Conservation (phyloP, 140 eudicot species). For the Stevia rebaudiana region DNA sequence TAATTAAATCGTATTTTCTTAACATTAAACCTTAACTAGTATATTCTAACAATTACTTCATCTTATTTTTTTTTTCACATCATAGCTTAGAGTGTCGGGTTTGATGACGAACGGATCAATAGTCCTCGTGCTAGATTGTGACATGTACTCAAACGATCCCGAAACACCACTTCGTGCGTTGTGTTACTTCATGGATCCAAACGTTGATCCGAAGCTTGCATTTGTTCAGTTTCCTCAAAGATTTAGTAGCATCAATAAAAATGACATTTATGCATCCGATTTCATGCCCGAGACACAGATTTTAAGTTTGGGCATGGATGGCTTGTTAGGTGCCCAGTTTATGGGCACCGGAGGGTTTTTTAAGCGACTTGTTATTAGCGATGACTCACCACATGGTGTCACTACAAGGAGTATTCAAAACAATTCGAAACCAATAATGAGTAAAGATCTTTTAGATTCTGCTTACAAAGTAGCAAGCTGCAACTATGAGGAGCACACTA, state of each 20-base stretch:
- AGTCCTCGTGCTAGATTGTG: conserved; percentile 56
- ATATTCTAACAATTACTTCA: no score
- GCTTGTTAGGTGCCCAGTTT: conserved; percentile 45
- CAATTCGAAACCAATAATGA: conserved; percentile 6
- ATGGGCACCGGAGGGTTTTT: conserved; percentile 69
- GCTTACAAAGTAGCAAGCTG: conserved; percentile 32
- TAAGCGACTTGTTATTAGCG: conserved; percentile 35
- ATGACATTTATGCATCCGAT: conserved; percentile 48
- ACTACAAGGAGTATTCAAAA: conserved; percentile 10
- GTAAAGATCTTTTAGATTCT: conserved; percentile 4
- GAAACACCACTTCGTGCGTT: conserved; percentile 42
- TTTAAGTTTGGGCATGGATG: conserved; percentile 51
- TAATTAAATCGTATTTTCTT: no score
- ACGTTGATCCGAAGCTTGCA: conserved; percentile 40
- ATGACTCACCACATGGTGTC: conserved; percentile 22
- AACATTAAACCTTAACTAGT: no score
- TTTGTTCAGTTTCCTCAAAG: conserved; percentile 68
- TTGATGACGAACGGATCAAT: conserved; percentile 57
- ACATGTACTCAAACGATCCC: conserved; percentile 73
- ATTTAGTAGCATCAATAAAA: conserved; percentile 40
- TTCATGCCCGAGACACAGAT: conserved; percentile 31
- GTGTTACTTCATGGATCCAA: conserved; percentile 48
- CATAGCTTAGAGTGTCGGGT: conserved; percentile 48
- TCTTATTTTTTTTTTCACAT: background rate
- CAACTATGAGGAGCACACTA: conserved; percentile 27